Conservation (phyloP, 768 basidiomycete genomes). For the Tylopilus balloui region DNA sequence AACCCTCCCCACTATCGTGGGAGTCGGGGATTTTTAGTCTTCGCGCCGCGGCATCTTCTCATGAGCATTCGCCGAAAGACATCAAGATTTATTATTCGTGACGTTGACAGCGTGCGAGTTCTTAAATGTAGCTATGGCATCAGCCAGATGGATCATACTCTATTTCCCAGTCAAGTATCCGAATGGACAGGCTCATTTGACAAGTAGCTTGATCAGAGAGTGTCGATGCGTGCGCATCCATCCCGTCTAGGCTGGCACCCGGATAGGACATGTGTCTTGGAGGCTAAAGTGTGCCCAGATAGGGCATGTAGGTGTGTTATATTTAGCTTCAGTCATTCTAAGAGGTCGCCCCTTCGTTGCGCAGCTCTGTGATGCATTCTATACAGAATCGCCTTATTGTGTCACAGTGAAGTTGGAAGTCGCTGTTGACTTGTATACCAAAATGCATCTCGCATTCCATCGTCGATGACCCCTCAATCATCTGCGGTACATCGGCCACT, state of each 20-base stretch:
- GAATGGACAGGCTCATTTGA: not conserved
- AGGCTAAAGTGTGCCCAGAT: too few species aligned
- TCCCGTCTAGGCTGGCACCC: not conserved
- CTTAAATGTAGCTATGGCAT: not conserved
- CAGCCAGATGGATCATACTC: not conserved
- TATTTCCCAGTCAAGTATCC: not conserved
- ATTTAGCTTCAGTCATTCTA: not conserved
- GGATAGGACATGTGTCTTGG: too few species aligned
- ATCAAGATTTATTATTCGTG: not conserved
- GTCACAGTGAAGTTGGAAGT: not conserved
- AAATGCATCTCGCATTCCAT: not conserved
- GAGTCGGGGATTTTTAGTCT: too few species aligned
- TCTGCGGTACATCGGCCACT: not conserved
- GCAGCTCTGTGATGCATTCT: not conserved
- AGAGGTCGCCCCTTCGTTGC: not conserved
- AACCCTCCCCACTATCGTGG: too few species aligned
- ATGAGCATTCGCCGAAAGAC: not conserved
- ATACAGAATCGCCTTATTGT: not conserved
- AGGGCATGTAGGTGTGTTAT: not conserved
- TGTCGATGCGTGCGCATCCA: not conserved
- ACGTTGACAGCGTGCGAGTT: not conserved
- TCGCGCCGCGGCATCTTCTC: not conserved
- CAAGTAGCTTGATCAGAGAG: not conserved
- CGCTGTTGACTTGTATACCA: not conserved
- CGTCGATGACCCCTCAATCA: not conserved